Conservation (phyloP, 169 alveolate species). For the Plasmodium falciparum region DNA sequence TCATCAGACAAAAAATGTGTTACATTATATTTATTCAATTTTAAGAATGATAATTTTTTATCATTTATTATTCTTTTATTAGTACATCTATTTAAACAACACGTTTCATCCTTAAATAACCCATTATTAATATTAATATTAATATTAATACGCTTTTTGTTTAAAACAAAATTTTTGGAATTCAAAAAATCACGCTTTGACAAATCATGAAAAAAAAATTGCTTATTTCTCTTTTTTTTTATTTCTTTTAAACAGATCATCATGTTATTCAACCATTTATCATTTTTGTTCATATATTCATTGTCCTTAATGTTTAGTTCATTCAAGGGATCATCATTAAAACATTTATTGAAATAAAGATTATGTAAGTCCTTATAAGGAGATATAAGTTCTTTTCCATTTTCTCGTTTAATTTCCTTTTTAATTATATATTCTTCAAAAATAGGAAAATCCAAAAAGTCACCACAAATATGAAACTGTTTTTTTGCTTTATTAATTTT, state of each 20-base stretch:
- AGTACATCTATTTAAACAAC: background rate
- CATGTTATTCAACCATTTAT: background rate
- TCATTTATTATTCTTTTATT: background rate
- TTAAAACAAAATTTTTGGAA: constrained; percentile 19
- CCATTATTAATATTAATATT: too few species aligned
- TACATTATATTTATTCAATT: background rate
- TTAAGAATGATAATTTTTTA: background rate
- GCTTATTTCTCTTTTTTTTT: constrained; percentile 32
- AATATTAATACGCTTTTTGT: too few species aligned
- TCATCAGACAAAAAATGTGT: constrained; percentile 9
- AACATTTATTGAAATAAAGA: too few species aligned
- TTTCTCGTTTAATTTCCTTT: too few species aligned
- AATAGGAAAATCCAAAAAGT: constrained; percentile 35
- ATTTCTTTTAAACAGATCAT: background rate
- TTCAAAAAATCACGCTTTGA: constrained; percentile 26
- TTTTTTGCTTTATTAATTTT: too few species aligned
- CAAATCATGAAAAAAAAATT: constrained; percentile 31
- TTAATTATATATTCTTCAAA: constrained; percentile 53
- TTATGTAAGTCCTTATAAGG: too few species aligned
- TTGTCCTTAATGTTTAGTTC: too few species aligned
- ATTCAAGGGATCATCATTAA: too few species aligned
- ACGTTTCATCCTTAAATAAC: background rate
- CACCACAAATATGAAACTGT: background rate
- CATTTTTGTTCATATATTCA: too few species aligned
- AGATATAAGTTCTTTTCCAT: too few species aligned